Conservation (phyloP, 2,329 filamentous ascomycete genomes). For the Phaeoacremonium minimum region DNA sequence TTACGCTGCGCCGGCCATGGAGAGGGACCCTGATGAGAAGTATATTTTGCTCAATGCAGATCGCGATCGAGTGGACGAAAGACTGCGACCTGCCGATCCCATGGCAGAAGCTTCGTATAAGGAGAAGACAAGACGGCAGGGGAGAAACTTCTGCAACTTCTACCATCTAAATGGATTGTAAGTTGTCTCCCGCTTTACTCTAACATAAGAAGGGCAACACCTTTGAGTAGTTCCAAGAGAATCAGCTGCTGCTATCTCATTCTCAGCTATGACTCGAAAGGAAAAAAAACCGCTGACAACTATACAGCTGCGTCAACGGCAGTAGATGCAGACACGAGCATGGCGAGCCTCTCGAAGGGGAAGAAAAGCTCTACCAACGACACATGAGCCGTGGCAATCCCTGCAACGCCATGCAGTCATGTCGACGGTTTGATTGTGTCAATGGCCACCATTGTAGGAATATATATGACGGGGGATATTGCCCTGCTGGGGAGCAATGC, state of each 20-base stretch:
- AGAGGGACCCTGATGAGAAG: too few species aligned
- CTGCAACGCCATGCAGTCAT: constrained; percentile 6
- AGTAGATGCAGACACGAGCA: too few species aligned
- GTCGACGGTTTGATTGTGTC: constrained; percentile 5
- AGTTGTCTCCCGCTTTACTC: too few species aligned
- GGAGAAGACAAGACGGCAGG: constrained; percentile 5
- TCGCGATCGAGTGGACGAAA: constrained; percentile 9
- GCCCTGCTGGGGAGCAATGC: constrained; percentile 6
- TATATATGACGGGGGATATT: constrained; percentile 4
- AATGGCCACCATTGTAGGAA: constrained; percentile 11
- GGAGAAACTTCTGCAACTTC: constrained; percentile 10
- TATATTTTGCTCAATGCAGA: constrained; percentile 8
- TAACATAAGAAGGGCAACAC: constrained; percentile 4
- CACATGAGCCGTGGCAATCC: constrained; percentile 10
- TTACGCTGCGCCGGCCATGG: too few species aligned
- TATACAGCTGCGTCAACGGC: too few species aligned
- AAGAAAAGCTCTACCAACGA: constrained; percentile 7
- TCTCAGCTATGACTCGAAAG: too few species aligned
- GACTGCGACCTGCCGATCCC: constrained; percentile 3
- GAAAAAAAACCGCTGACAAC: too few species aligned
- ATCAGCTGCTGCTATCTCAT: constrained; percentile 1
- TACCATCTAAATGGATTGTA: constrained; percentile 6
- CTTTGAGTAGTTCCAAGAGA: constrained; percentile 8
- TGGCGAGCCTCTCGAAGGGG: too few species aligned
- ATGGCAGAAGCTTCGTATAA: constrained; percentile 5